These are phyloP conservation scores for Penicillium arizonense DNA, from an alignment of 495 filamentous ascomycete species.

Conservation along the genomic window DNA sequence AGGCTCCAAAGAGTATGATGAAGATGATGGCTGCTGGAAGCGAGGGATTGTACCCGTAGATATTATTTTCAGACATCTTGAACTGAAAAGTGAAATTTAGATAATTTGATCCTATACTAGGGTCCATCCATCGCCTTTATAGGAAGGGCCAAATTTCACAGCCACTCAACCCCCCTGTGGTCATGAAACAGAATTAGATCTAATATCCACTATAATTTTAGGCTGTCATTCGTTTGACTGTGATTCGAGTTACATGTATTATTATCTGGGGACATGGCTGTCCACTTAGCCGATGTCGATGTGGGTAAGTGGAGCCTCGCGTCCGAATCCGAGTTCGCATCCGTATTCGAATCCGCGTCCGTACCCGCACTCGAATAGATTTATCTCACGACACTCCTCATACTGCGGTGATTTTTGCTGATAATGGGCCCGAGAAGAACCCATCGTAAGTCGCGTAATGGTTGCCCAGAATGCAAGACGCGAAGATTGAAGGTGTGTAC, in stretches of 20 bases:
- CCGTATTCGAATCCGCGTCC: conserved; percentile 5
- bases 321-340: conserved; percentile 17
- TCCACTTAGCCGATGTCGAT: not conserved
- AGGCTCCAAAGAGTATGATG: conserved; percentile 16
- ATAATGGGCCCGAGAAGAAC: conserved; percentile 24
- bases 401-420: too few relatives aligned
- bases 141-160: not conserved
- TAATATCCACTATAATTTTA: conserved; percentile 4
- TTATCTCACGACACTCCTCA: not conserved
- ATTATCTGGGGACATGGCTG: not conserved
- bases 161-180: not conserved
- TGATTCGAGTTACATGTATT: conserved; percentile 1
- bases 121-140: not conserved
- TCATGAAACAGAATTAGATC: not conserved
- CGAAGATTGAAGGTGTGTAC: conserved; percentile 21
- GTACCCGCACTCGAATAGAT: conserved; percentile 17
- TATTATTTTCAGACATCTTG: conserved; percentile 16
- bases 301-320: conserved; percentile 4
- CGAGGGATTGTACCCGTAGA: conserved; percentile 27
- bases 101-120: not conserved
- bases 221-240: not conserved
- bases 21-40: conserved; percentile 22
- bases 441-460: conserved; percentile 28
- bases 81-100: not conserved
- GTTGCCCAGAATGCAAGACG: conserved; percentile 25